These are phyloP conservation scores for Fusarium sacchari DNA, from an alignment of 2,329 filamentous ascomycete species.

Conservation along the genomic window DNA sequence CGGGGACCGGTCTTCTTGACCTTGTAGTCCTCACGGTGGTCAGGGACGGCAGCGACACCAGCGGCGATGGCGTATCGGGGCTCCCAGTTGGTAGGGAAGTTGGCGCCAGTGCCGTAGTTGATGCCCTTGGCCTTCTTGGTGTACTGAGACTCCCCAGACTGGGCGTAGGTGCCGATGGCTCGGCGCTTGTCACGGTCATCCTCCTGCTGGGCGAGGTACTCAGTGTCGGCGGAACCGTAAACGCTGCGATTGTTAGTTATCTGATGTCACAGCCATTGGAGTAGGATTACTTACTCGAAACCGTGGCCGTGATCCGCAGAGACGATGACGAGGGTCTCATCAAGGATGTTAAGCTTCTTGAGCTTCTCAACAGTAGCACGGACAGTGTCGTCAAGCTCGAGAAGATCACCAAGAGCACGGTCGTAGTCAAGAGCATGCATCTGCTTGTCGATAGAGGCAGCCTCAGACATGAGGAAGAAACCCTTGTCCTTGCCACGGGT, in stretches of 20 bases:
- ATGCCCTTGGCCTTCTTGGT: slow-evolving; percentile 65
- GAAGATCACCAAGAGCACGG: slow-evolving; percentile 82
- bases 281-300: slow-evolving; percentile 64
- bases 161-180: slow-evolving; percentile 77
- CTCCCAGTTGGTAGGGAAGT: slow-evolving; percentile 87
- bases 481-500: slow-evolving; percentile 73
- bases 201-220: slow-evolving; percentile 74
- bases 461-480: slow-evolving; percentile 90
- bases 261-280: not conserved
- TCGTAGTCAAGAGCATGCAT: slow-evolving; percentile 90
- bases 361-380: slow-evolving; percentile 79
- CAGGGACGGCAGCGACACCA: slow-evolving; percentile 76
- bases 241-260: slow-evolving; percentile 54
- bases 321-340: slow-evolving; percentile 82
- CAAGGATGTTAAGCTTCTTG: slow-evolving; percentile 69
- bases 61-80: slow-evolving; percentile 83
- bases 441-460: slow-evolving; percentile 87
- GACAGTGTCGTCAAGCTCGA: slow-evolving; percentile 87
- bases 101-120: slow-evolving; percentile 75
- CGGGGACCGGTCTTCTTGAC: slow-evolving; percentile 75
- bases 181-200: slow-evolving; percentile 77
- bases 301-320: slow-evolving; percentile 92
- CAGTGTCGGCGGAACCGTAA: slow-evolving; percentile 82
- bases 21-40: slow-evolving; percentile 79
- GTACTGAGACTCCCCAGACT: slow-evolving; percentile 82